Conservation (phyloP, 1,139 yeast species). For the Saccharomyces hybrid region DNA sequence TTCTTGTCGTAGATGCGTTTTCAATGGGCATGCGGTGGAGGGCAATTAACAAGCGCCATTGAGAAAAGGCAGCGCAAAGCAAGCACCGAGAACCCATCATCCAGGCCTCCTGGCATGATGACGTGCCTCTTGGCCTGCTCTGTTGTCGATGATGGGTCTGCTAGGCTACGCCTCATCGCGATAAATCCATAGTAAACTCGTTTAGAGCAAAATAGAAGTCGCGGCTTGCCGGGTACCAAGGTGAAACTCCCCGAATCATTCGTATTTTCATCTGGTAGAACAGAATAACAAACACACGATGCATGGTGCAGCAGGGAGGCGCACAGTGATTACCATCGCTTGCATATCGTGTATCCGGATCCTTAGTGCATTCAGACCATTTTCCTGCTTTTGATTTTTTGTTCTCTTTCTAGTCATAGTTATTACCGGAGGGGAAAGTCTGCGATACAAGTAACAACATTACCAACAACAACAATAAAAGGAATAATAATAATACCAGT, state of each 20-base stretch:
- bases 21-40: neutral
- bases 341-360: neutral
- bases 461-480: neutral
- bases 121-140: neutral
- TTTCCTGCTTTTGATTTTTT: neutral
- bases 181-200: neutral
- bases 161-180: neutral
- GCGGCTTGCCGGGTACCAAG: conserved; percentile 1
- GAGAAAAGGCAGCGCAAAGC: neutral
- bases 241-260: neutral
- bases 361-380: neutral
- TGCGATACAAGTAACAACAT: neutral
- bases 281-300: neutral
- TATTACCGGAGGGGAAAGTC: neutral
- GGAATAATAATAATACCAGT: neutral
- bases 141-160: neutral
- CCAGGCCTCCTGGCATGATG: neutral
- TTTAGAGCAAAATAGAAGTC: neutral
- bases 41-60: neutral
- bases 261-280: neutral
- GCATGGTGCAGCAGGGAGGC: neutral
- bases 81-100: neutral
- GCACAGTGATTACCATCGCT: neutral
- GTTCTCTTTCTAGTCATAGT: neutral
- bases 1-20: too few species aligned